These are phyloP conservation scores for Pyrenophora graminea DNA, from an alignment of 2,329 filamentous ascomycete genomes.

Conservation along the genomic window DNA sequence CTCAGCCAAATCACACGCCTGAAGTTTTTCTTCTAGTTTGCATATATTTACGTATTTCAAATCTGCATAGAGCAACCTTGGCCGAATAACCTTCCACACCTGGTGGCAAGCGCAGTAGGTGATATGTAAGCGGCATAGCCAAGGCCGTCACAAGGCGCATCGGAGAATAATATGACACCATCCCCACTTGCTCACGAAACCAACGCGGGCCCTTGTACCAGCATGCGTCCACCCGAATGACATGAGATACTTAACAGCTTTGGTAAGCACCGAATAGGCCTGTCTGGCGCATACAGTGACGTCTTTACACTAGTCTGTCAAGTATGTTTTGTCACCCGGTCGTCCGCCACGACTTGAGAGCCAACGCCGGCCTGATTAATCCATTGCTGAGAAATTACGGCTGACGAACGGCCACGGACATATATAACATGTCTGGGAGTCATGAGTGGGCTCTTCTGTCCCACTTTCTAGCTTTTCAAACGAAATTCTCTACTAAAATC, in stretches of 20 bases:
- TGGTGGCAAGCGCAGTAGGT: conserved; percentile 4
- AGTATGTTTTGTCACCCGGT: too few relatives aligned
- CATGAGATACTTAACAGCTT: too few relatives aligned
- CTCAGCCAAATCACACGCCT: neutral
- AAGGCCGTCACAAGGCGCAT: conserved; percentile 39
- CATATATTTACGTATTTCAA: conserved; percentile 14
- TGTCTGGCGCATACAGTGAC: too few relatives aligned
- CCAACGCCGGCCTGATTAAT: conserved; percentile 23
- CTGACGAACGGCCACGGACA: conserved; percentile 1
- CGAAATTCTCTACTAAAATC: conserved; percentile 9
- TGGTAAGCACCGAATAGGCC: too few relatives aligned
- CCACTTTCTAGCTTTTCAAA: neutral
- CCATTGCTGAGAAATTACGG: conserved; percentile 32
- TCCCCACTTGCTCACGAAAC: conserved; percentile 35
- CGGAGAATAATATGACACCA: conserved; percentile 39
- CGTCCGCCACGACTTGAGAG: conserved; percentile 6
- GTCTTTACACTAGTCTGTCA: too few relatives aligned
- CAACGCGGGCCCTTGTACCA: conserved; percentile 21
- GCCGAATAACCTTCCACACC: conserved; percentile 14
- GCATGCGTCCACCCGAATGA: conserved; percentile 1
- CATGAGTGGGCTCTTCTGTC: neutral
- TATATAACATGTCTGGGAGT: conserved; percentile 6
- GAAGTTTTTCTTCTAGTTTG: neutral
- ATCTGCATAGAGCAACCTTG: conserved; percentile 3
- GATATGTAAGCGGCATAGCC: conserved; percentile 24